phyloP scores from a whole-genome alignment of 225 moss, liverwort and hornwort genomes.

The Asterella californica region DNA sequence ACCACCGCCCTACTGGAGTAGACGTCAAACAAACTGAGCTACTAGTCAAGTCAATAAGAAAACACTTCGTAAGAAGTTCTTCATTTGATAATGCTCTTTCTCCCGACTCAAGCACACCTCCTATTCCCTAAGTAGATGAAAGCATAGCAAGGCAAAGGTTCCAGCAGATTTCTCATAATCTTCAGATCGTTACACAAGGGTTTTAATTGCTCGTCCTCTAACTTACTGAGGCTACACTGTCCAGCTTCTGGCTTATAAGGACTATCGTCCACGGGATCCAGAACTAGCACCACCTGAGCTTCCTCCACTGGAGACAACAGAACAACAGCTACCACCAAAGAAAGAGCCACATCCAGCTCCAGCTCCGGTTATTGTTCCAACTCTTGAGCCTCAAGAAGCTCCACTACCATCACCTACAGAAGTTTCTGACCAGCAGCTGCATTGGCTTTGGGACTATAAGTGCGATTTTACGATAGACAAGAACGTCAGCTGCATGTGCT shows the following conservation, averaged over 20 bases:
- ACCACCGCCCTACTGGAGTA: too few species aligned
- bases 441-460: conserved; percentile 70
- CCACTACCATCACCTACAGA: conserved; percentile 44
- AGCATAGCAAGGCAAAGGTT: neutral
- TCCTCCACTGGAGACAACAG: conserved; percentile 38
- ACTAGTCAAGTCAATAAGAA: neutral
- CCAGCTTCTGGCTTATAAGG: conserved; percentile 79
- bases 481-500: conserved; percentile 88
- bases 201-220: neutral
- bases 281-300: conserved; percentile 37
- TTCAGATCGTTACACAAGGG: neutral
- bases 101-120: neutral
- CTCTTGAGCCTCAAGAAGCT: neutral
- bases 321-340: conserved; percentile 13
- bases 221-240: neutral
- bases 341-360: conserved; percentile 27
- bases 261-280: conserved; percentile 69
- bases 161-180: too few species aligned
- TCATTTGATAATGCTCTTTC: neutral
- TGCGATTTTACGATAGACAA: conserved; percentile 65
- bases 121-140: neutral
- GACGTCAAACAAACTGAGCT: neutral
- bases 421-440: conserved; percentile 57
- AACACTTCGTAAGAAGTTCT: neutral
- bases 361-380: conserved; percentile 30